A percentile compares a stretch with the other conserved stretches of the same genome.
Conservation (phyloP, 352 stramenopile genomes). For the Phytophthora pini region DNA sequence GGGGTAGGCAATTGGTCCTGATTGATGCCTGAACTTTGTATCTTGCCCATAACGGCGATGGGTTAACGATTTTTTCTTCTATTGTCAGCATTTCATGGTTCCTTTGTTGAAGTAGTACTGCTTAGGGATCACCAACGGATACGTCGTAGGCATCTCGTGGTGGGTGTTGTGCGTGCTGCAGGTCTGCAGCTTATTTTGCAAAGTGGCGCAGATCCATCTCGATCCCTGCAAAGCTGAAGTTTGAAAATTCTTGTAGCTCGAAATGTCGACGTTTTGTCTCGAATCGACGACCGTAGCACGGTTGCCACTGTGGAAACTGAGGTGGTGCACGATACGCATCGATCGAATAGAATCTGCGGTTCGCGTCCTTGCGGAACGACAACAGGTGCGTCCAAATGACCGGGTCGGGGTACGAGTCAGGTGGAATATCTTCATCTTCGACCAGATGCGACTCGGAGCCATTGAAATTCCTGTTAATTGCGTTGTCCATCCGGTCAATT, state of each 20-base stretch:
- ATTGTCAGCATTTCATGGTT: background rate
- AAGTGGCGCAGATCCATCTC: constrained; percentile 32
- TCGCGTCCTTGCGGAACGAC: constrained; percentile 19
- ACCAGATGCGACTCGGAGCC: too few relatives aligned
- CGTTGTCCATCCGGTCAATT: background rate
- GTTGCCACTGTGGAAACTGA: background rate
- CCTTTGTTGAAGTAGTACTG: background rate
- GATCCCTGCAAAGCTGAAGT: constrained; percentile 26
- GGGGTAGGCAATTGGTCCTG: background rate
- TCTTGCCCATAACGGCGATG: background rate
- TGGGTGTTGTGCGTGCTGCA: background rate
- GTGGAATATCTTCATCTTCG: background rate
- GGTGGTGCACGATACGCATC: background rate
- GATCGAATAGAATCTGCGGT: constrained; percentile 2
- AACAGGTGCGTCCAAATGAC: constrained; percentile 44
- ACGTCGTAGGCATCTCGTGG: too few relatives aligned
- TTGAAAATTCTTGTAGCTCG: constrained; percentile 20
- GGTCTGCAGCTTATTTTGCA: constrained; percentile 20
- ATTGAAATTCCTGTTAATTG: background rate
- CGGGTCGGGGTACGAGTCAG: constrained; percentile 7
- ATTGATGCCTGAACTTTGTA: background rate
- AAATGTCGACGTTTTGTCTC: constrained; percentile 29
- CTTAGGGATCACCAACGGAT: too few relatives aligned
- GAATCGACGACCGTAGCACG: constrained; percentile 48
- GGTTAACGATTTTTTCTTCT: background rate